Evolutionary conservation across 225 moss, liverwort and hornwort genomes (phyloP), one percentile per base, ranked within the genome.

Genomic region (Polytrichum formosum): DNA sequence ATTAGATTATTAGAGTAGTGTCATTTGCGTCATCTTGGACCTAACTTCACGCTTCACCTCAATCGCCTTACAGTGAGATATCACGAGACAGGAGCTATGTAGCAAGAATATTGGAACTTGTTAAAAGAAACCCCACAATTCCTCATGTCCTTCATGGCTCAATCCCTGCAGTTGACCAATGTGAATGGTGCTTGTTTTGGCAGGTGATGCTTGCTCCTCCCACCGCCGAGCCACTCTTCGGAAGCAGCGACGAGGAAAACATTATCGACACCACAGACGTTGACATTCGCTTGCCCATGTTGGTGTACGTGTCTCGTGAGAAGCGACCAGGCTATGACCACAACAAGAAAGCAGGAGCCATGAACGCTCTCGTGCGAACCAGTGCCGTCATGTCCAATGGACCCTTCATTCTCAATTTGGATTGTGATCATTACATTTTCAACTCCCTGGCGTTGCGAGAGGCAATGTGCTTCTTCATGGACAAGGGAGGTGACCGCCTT

Each of bases 301-400:
- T 95, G 6, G 95, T 95, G 22, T 95, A 95, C 74, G 90, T 95
- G 72, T 95, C 95, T 55, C 84, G 95, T 59, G 95, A 95, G 80
- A 95, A 95, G 83, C 82, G 95, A 23, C 92, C 91, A 18, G 95
- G 95, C 18, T 95, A 95, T 65, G 95, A 95, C 64, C 95, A 95
- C 83, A 95, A 95, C 75, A 95, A 95, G 70, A 95, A 95, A 71
- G 95, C 95, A 20, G 95, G 95, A 67, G 95, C 95, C 55, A 95
- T 95, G 95, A 95, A 95, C n/a, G 91, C 95, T 18, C 80, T 95
- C 21, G 95, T 95, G 23, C 79, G 95, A 64, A 95, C 92, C 16
- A 95, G 95, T 69, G 95, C 95, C 7, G 85, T 95, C 66, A 95
- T 95, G 95, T 95, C 95, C 26, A 95, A 95, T 20, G 95, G 95